phyloP scores from a whole-genome alignment of 257 asterid genomes.

The Thymus quinquecostatus region DNA sequence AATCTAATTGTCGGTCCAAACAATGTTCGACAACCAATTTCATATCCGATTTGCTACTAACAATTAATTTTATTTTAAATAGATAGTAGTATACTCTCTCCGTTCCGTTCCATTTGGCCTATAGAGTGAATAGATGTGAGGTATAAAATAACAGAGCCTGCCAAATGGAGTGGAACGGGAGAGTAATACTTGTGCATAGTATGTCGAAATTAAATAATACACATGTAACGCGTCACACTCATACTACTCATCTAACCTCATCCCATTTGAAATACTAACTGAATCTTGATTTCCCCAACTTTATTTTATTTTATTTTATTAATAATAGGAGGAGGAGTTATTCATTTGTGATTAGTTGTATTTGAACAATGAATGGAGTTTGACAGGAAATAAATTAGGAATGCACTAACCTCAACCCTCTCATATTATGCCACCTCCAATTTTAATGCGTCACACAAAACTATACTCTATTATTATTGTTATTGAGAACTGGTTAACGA shows the following conservation, averaged over 20 bases:
- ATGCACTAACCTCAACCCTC: constrained; percentile 22
- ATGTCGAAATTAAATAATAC: too few relatives aligned
- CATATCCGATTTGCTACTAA: background rate
- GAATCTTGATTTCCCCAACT: constrained; percentile 26
- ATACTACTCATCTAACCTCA: background rate
- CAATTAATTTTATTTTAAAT: too few relatives aligned
- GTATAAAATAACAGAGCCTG: too few relatives aligned
- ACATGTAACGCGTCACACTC: too few relatives aligned
- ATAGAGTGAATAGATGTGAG: too few relatives aligned
- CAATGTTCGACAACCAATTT: constrained; percentile 13
- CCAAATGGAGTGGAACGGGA: too few relatives aligned
- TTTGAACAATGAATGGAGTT: constrained; percentile 7
- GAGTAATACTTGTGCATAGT: too few relatives aligned
- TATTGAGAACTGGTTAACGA: background rate
- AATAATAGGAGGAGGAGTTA: too few relatives aligned
- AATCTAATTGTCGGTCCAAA: background rate
- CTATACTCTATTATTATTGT: background rate
- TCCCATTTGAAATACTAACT: constrained; percentile 7
- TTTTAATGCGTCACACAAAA: constrained; percentile 27
- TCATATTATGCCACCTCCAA: constrained; percentile 41
- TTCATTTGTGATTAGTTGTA: too few relatives aligned
- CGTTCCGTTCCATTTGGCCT: too few relatives aligned
- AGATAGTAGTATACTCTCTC: too few relatives aligned
- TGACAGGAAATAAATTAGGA: constrained; percentile 23
- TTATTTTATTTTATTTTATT: background rate